Evolutionary conservation across 345 rosid species (phyloP), one percentile per base, ranked within the genome.

Genomic region (Gossypium mustelinum): DNA sequence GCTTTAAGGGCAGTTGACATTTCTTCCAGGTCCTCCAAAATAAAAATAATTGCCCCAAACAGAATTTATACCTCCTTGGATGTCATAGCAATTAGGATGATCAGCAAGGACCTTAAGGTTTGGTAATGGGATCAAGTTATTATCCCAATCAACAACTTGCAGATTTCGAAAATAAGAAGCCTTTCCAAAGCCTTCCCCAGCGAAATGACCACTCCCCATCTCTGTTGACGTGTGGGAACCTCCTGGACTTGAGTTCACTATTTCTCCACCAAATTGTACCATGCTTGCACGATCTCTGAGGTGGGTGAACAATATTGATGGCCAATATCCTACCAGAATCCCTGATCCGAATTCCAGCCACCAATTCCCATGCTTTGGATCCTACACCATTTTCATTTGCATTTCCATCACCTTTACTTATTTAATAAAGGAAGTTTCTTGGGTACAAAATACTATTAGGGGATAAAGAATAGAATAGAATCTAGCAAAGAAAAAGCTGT

Each of bases 331-430:
- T 1, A 95, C 97, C 51, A 95, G 78, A 5, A 89, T 76, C 48
- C 99, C 99, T 0, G 92, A 84, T 76, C 98, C 99, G 79, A 95
- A 93, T 83, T 95, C 96, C 58, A 95, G 85, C 99, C 99, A 95
- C 99, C 99, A 95, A 73, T 95, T 89, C 27, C 99, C 99, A 72
- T 93, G 99, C 84, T 95, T 95, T 66, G 99, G 99, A 87, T 95
- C 99, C 99, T 95, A 61, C 75, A 78, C 45, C 25, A 34, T 34
- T 34, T 34, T 34, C 39, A 34, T 4, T 34, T 34, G 39, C 39
- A 34, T 34, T 34, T 34, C 41, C 7, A 34, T 34, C 39, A 34
- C 39, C 39, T 34, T 34, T 34, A 34, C 34, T 29, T 3, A 29
- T 29, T 29, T 34, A 34, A 34, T 34, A 58, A 17, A 47, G 52